Evolutionary conservation across 208 protist species (phyloP), one percentile per base, ranked within the genome.

Genomic region (Wallacemonas sp.): DNA sequence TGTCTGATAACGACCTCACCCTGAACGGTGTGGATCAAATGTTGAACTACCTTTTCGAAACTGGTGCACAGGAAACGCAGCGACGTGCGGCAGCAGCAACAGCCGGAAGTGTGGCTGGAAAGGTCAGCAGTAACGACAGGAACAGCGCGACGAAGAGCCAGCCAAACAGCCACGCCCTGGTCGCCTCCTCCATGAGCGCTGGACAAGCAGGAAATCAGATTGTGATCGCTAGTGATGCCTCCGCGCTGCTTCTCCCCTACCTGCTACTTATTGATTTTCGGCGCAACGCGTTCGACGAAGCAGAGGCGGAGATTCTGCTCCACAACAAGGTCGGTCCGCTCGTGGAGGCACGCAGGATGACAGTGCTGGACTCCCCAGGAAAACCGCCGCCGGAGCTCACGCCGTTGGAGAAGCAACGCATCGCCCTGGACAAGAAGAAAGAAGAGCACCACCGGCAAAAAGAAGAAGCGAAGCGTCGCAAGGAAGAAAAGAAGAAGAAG

Each of bases 1-100:
- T 86, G 1, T 63, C 76, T 0, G 44, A 83, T 24, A 86, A 86
- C 61, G 66, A 68, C n/a, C 71, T 86, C 63, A 76, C 80, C 8
- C 39, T 66, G 21, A 59, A 75, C 2, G 80, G 76, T 8, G 53
- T 82, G 9, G 59, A 70, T 38, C 70, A 70, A 12, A 72, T 79
- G 49, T 21, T 86, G 21, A 45, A 62, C 28, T 33, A 49, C 27
- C 44, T 79, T 49, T 28, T 78, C 22, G 70, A 80, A 19, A 56
- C 79, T 39, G 24, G n/a, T n/a, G n/a, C n/a, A n/a, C n/a, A n/a
- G n/a, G n/a, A n/a, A n/a, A n/a, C n/a, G n/a, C n/a, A n/a, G n/a
- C n/a, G n/a, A n/a, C n/a, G n/a, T n/a, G n/a, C n/a, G n/a, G n/a
- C n/a, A n/a, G n/a, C n/a, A 54, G 46, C 46, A 54, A 17, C 46